Conservation (phyloP, 2,329 filamentous ascomycete species). For the Allantophomopsis cytisporea region DNA sequence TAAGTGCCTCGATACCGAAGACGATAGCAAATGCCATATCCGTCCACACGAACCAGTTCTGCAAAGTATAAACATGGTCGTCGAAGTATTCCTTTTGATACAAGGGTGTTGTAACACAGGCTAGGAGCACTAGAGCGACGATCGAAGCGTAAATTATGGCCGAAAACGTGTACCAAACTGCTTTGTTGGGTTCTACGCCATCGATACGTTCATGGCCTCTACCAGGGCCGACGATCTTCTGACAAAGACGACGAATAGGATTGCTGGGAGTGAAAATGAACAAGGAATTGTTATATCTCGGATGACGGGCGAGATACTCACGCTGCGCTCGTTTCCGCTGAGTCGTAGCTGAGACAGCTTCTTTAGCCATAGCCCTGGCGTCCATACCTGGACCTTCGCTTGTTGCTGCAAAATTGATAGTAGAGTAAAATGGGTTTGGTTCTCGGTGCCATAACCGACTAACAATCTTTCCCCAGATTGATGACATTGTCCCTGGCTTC, state of each 20-base stretch:
- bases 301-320: conserved; percentile 77
- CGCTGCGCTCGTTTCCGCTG: conserved; percentile 77
- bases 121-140: conserved; percentile 93
- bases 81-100: conserved; percentile 83
- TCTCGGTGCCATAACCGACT: conserved; percentile 49
- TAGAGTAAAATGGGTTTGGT: conserved; percentile 91
- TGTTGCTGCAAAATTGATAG: conserved; percentile 57
- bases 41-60: conserved; percentile 91
- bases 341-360: conserved; percentile 74
- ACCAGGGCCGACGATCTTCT: conserved; percentile 81
- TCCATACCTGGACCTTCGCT: conserved; percentile 61
- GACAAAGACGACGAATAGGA: conserved; percentile 68
- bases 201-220: conserved; percentile 78
- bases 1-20: conserved; percentile 73
- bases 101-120: conserved; percentile 85
- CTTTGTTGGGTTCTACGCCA: conserved; percentile 77
- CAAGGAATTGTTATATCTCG: conserved; percentile 83
- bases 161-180: conserved; percentile 86
- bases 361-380: conserved; percentile 75
- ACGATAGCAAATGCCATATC: conserved; percentile 81
- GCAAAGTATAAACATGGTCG: conserved; percentile 39
- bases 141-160: conserved; percentile 89
- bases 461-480: conserved; percentile 45
- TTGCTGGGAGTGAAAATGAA: conserved; percentile 76
- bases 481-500: conserved; percentile 44